Base-by-base conservation (phyloP, 305 asterid species). In the Salvia sclarea region DNA sequence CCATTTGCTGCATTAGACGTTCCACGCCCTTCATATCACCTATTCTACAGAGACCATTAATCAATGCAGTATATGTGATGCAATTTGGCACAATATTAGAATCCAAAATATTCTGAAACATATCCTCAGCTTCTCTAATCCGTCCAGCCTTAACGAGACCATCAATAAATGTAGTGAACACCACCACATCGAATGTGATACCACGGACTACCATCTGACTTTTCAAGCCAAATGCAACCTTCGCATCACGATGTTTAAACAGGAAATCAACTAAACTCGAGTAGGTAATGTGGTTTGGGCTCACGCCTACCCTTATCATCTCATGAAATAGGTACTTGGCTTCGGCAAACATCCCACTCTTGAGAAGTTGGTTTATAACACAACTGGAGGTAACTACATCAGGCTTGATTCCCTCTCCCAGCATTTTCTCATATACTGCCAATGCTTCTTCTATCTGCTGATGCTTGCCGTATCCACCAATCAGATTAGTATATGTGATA, bases 181-280 rank as follows among this genome's bases (percentile, higher is more conserved):
- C 74, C 49, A 90, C 97, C 69, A 80, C 86, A 78, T 93, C 96
- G 57, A 84, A 90, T 38, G 74, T 31, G 73, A 88, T 78, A 50
- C 97, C 97, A 41, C 85, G 85, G 71, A 87, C 90, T 72, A 93
- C 88, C 95, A 90, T 85, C 80, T 87, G 97, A 72, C 92, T 73
- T 74, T 66, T 89, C 80, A 90, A 73, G 82, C 76, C 82, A 74
- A 72, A 74, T 63, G 96, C 98, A 68, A 81, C 81, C 79, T 75
- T 76, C 43, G 44, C 77, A 69, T 81, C 68, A 69, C 82, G 77
- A 47, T 71, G 70, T 78, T 87, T 86, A 50, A 86, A 79, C 55
- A 83, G 74, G 76, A 70, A 80, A 77, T 90, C 88, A 40, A 90
- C 66, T 30, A 93, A 79, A 69, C 75, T 79, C 17, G 95, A 76